A percentile compares a stretch with the other conserved stretches of the same genome.
Conservation (phyloP, 1,139 yeast species). For the Sugiyamaella neomexicana region DNA sequence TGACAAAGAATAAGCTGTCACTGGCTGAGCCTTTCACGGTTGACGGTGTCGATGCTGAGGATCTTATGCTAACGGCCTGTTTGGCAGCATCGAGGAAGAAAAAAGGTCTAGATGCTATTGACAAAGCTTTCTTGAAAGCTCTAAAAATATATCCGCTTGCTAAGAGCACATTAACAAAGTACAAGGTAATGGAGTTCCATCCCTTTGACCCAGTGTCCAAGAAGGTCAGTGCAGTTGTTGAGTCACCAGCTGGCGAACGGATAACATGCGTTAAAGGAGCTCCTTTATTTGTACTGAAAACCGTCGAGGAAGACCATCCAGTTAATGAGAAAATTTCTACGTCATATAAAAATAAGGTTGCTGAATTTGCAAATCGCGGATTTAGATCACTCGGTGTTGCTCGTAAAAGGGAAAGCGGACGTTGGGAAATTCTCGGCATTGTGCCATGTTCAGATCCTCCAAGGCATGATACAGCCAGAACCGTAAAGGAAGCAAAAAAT, state of each 20-base stretch:
- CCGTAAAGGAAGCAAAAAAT: slow-evolving; percentile 64
- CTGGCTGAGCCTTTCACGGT: slow-evolving; percentile 99
- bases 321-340: slow-evolving; percentile 53
- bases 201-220: slow-evolving; percentile 74
- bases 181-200: slow-evolving; percentile 65
- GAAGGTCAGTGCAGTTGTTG: slow-evolving; percentile 68
- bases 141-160: slow-evolving; percentile 59
- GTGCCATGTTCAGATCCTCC: slow-evolving; percentile 79
- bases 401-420: slow-evolving; percentile 63
- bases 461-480: slow-evolving; percentile 70
- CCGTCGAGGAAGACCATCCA: slow-evolving; percentile 70
- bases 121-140: slow-evolving; percentile 94
- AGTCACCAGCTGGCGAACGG: slow-evolving; percentile 66
- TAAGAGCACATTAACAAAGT: slow-evolving; percentile 60
- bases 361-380: slow-evolving; percentile 73
- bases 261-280: slow-evolving; percentile 73
- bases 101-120: slow-evolving; percentile 98
- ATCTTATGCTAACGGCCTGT: slow-evolving; percentile 96
- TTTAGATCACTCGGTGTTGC: slow-evolving; percentile 75
- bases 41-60: slow-evolving; percentile 97
- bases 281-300: slow-evolving; percentile 67
- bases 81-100: slow-evolving; percentile 98
- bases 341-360: slow-evolving; percentile 68
- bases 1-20: slow-evolving; percentile 95
- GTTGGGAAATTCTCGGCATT: slow-evolving; percentile 71